phyloP scores from a whole-genome alignment of 176 grass and related monocot genomes.

The Thinopyrum elongatum region DNA sequence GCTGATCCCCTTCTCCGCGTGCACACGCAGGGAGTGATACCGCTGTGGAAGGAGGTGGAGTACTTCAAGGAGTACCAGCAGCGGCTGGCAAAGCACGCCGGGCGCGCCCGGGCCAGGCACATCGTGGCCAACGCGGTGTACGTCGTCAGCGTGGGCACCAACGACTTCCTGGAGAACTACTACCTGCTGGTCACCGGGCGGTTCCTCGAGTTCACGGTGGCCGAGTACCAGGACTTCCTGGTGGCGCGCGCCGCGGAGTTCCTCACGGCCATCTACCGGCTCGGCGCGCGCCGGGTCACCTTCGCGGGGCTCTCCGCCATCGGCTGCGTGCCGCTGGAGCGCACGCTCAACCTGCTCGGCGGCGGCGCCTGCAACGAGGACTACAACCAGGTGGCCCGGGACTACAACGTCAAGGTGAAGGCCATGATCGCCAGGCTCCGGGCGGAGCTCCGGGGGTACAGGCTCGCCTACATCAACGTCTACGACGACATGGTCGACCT shows the following conservation, averaged over 20 bases:
- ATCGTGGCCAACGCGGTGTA: conserved; percentile 67
- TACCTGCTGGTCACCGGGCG: conserved; percentile 53
- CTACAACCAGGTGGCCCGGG: conserved; percentile 62
- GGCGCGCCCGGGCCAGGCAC: conserved; percentile 11
- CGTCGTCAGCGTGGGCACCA: conserved; percentile 84
- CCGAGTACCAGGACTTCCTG: conserved; percentile 62
- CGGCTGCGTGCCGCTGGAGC: conserved; percentile 76
- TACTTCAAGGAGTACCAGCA: conserved; percentile 84
- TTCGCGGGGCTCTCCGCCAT: conserved; percentile 74
- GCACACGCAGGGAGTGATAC: conserved; percentile 54
- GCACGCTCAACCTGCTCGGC: conserved; percentile 40
- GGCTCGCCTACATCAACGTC: conserved; percentile 43
- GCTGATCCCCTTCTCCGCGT: not conserved
- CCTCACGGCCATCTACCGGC: conserved; percentile 50
- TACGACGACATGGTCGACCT: conserved; percentile 50
- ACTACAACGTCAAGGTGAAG: conserved; percentile 72
- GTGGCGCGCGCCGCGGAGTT: conserved; percentile 53
- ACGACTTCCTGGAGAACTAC: conserved; percentile 96
- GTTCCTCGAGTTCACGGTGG: conserved; percentile 55
- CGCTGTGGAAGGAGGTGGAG: conserved; percentile 74
- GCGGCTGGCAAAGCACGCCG: conserved; percentile 32
- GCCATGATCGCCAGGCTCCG: conserved; percentile 38
- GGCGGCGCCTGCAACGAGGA: conserved; percentile 60
- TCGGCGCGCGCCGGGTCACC: conserved; percentile 60
- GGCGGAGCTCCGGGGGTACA: conserved; percentile 15